Evolutionary conservation across 805 yeast genomes (phyloP).

Genomic region (Nakazawaea sp.): DNA sequence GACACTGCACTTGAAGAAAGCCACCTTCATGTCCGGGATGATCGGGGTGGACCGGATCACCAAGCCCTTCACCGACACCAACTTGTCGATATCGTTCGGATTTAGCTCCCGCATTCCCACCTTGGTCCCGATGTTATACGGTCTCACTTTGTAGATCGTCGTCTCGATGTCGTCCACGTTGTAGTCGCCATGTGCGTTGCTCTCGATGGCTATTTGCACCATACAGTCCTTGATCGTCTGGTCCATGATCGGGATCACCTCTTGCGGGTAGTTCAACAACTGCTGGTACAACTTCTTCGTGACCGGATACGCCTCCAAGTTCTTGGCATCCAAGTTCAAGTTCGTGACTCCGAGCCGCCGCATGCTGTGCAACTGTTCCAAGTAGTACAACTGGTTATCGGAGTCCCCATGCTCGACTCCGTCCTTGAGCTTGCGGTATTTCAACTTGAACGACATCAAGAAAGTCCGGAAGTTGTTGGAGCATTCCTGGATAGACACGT

Average conservation of each 20-base stretch:
- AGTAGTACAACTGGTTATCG: constrained; percentile 71
- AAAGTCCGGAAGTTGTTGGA: constrained; percentile 75
- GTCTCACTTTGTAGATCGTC: constrained; percentile 79
- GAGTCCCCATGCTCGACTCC: constrained; percentile 33
- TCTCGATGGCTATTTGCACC: constrained; percentile 45
- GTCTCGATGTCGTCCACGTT: constrained; percentile 66
- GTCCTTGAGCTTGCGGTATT: constrained; percentile 55
- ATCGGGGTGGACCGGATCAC: constrained; percentile 84
- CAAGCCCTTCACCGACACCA: constrained; percentile 86
- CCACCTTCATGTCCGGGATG: constrained; percentile 96
- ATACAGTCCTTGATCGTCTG: constrained; percentile 88
- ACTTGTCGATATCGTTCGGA: constrained; percentile 90
- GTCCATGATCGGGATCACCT: constrained; percentile 96
- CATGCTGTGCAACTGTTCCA: constrained; percentile 68
- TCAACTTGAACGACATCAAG: constrained; percentile 74
- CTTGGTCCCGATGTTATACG: constrained; percentile 68
- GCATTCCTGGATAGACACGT: constrained; percentile 87
- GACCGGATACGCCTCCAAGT: constrained; percentile 67
- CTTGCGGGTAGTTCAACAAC: constrained; percentile 89
- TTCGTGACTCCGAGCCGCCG: constrained; percentile 73
- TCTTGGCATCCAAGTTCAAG: constrained; percentile 76
- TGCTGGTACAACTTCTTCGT: constrained; percentile 80
- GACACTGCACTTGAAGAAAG: constrained; percentile 90
- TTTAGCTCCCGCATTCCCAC: constrained; percentile 88
- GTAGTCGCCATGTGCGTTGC: constrained; percentile 35